A percentile compares a stretch with the other conserved stretches of the same genome.
phyloP scores from a whole-genome alignment of 306 rosid species.

The Echinosophora koreensis region DNA sequence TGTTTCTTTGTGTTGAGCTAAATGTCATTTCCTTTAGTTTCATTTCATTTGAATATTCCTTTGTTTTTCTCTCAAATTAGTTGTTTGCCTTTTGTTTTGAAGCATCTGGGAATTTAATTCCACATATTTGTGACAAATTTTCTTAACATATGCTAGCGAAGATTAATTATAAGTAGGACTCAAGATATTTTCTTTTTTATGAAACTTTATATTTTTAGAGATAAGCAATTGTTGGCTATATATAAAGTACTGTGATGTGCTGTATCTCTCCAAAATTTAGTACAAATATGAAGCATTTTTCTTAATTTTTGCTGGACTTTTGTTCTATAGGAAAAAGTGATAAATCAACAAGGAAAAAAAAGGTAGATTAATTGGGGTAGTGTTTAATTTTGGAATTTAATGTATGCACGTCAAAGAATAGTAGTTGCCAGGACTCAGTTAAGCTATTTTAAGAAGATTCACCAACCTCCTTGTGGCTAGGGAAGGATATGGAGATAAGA shows the following conservation, averaged over 20 bases:
- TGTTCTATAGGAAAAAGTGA: not conserved
- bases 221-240: not conserved
- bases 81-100: conserved; percentile 8
- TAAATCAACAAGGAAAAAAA: not conserved
- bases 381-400: not conserved
- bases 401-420: not conserved
- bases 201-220: not conserved
- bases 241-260: not conserved
- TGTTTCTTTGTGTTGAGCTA: not conserved
- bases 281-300: not conserved
- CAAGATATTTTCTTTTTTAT: not conserved
- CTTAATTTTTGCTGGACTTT: not conserved
- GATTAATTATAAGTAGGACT: not conserved
- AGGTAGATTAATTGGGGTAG: not conserved
- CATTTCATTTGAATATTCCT: not conserved
- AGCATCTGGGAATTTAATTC: not conserved
- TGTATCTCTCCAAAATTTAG: not conserved
- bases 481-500: conserved; percentile 6
- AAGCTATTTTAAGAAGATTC: not conserved
- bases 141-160: conserved; percentile 12
- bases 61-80: conserved; percentile 4
- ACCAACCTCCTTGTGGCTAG: conserved; percentile 1
- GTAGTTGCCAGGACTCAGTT: conserved; percentile 11
- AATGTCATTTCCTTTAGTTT: not conserved
- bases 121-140: not conserved